phyloP scores from a whole-genome alignment of 805 yeast genomes.

The Metschnikowia aberdeeniae region DNA sequence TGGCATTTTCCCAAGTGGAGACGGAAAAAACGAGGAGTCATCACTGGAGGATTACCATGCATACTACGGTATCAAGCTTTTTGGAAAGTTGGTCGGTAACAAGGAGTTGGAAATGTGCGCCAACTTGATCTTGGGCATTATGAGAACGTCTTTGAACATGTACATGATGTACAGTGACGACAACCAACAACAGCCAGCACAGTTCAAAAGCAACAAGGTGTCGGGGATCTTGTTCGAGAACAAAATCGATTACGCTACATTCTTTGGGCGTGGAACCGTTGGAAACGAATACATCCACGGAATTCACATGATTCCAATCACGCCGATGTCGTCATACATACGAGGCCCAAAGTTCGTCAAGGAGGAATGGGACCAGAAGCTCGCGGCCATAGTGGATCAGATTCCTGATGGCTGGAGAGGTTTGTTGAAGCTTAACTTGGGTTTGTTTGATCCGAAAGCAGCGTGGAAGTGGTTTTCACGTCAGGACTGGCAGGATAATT shows the following conservation, averaged over 20 bases:
- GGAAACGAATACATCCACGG: slow-evolving; percentile 67
- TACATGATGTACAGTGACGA: slow-evolving; percentile 53
- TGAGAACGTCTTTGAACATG: slow-evolving; percentile 49
- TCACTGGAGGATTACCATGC: slow-evolving; percentile 73
- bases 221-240: slow-evolving; percentile 74
- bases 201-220: slow-evolving; percentile 59
- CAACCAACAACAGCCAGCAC: slow-evolving; percentile 53
- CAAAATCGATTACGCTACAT: slow-evolving; percentile 69
- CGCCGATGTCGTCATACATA: slow-evolving; percentile 61
- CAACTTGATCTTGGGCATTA: slow-evolving; percentile 56
- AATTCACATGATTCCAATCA: slow-evolving; percentile 73
- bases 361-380: slow-evolving; percentile 60
- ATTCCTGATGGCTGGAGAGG: slow-evolving; percentile 73
- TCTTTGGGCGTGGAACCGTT: slow-evolving; percentile 62
- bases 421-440: slow-evolving; percentile 66
- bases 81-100: slow-evolving; percentile 57
- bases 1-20: slow-evolving; percentile 65
- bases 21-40: slow-evolving; percentile 75
- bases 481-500: slow-evolving; percentile 46
- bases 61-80: slow-evolving; percentile 62
- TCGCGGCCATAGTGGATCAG: slow-evolving; percentile 40
- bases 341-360: slow-evolving; percentile 50
- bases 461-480: slow-evolving; percentile 46
- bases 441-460: slow-evolving; percentile 62
- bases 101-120: slow-evolving; percentile 50